Base-by-base conservation (phyloP, 495 filamentous ascomycete genomes). In the Penicillium atrosanguineum region DNA sequence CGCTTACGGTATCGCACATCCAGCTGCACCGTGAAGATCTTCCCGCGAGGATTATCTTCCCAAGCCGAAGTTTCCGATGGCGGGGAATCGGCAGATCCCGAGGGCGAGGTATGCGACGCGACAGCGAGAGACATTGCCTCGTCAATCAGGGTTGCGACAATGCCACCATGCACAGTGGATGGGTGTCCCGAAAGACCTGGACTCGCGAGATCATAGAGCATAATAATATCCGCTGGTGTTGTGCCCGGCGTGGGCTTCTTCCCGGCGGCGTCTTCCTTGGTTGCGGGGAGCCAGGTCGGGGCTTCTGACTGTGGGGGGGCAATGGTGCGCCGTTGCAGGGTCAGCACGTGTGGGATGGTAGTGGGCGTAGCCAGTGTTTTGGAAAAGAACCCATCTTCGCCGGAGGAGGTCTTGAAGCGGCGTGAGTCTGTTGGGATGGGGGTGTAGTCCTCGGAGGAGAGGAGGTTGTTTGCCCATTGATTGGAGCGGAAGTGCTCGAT, bases 141-240 rank as follows among this genome's bases (percentile, higher is more conserved):
- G 69, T 90, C 89, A 55, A 90, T 83, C 26, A 90, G 60, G 1
- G 86, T 89, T 1, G 87, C 87, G 29, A 90, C 66, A 12, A 92
- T 55, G 7, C 75, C 75, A 0, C 74, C 74, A 52, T 78, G 74
- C 21, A 64, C 71, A 1, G 68, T 74, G 0, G 44, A 52, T 14
- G 74, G 70, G 50, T 76, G 72, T 0, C 74, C 74, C 25, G 64
- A 66, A 0, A 78, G 43, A 1, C 74, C 74, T 4, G 73, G 65
- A 12, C 57, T 61, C 1, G 59, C 56, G 4, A 78, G 63, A 11
- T 67, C 57, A 25, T 71, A 57, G 15, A 74, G 52, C 69, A 73
- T 68, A 11, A 74, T 52, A 19, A 73, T 61, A 59, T 78, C 75
- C 1, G 74, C 61, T 6, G 70, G 65, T 8, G 58, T 59, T 0